These are phyloP conservation scores for Chamaecrista fasciculata DNA, from an alignment of 306 rosid genomes.

Conservation along the genomic window DNA sequence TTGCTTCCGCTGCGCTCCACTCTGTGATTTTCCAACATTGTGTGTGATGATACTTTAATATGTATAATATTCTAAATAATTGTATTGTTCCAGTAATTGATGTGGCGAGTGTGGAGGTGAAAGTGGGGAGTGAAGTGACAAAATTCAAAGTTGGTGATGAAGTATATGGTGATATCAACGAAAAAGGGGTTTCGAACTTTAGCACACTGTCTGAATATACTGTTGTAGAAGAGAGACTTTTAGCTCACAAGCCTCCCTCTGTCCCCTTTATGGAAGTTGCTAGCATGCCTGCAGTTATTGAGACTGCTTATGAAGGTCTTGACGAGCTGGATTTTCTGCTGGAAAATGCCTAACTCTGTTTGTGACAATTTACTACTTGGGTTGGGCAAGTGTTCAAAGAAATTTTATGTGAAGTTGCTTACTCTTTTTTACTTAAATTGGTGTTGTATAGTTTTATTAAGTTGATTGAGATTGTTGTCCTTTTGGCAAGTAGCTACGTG, in stretches of 20 bases:
- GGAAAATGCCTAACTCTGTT: too few relatives aligned
- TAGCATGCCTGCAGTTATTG: background rate
- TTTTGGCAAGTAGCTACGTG: too few relatives aligned
- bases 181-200: background rate
- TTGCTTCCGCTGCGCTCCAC: too few relatives aligned
- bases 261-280: background rate
- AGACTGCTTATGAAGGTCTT: background rate
- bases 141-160: background rate
- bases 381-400: too few relatives aligned
- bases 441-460: too few relatives aligned
- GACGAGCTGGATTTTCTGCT: background rate
- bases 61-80: too few relatives aligned
- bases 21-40: too few relatives aligned
- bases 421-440: too few relatives aligned
- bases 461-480: too few relatives aligned
- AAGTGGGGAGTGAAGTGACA: background rate
- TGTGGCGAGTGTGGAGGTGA: background rate
- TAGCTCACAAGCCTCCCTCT: background rate
- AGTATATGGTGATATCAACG: background rate
- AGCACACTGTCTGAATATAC: background rate
- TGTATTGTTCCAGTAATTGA: background rate
- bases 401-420: too few relatives aligned
- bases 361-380: too few relatives aligned
- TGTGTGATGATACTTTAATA: too few relatives aligned
- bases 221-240: background rate